Evolutionary conservation across 345 rosid genomes (phyloP).

Genomic region (Sisymbrium irio): DNA sequence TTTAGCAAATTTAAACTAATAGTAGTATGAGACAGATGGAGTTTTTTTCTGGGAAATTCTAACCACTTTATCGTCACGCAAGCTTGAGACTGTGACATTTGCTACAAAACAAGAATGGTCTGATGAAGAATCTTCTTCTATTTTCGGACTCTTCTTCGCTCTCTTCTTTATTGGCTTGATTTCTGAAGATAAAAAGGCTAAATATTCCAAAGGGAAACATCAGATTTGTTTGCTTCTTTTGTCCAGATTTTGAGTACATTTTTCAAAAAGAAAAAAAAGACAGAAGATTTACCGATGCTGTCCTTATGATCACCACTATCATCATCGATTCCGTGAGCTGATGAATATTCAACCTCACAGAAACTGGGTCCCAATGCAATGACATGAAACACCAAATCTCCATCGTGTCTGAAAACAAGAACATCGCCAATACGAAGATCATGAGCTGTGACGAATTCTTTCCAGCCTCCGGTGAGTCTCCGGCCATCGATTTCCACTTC

Average conservation of each 20-base stretch:
- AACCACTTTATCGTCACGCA: constrained; percentile 12
- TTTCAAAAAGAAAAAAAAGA: neutral
- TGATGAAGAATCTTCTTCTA: neutral
- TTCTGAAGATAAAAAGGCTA: neutral
- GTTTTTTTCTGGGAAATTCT: neutral
- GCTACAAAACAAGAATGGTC: constrained; percentile 25
- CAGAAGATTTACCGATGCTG: neutral
- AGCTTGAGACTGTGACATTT: constrained; percentile 7
- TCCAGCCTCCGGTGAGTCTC: constrained; percentile 26
- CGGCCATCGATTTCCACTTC: constrained; percentile 7
- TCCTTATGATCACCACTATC: neutral
- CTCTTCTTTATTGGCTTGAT: neutral
- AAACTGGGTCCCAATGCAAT: constrained; percentile 9
- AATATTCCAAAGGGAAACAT: neutral
- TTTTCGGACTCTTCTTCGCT: constrained; percentile 6
- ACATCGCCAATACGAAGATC: constrained; percentile 26
- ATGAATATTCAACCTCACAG: constrained; percentile 23
- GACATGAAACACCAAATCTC: constrained; percentile 23
- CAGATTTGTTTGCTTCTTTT: neutral
- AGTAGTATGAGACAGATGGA: neutral
- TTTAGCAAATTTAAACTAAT: neutral
- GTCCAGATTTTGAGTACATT: neutral
- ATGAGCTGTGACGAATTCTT: constrained; percentile 19
- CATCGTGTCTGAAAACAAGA: constrained; percentile 25
- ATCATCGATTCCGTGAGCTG: neutral